Conservation (phyloP, 495 filamentous ascomycete genomes). For the Recurvomyces mirabilis region DNA sequence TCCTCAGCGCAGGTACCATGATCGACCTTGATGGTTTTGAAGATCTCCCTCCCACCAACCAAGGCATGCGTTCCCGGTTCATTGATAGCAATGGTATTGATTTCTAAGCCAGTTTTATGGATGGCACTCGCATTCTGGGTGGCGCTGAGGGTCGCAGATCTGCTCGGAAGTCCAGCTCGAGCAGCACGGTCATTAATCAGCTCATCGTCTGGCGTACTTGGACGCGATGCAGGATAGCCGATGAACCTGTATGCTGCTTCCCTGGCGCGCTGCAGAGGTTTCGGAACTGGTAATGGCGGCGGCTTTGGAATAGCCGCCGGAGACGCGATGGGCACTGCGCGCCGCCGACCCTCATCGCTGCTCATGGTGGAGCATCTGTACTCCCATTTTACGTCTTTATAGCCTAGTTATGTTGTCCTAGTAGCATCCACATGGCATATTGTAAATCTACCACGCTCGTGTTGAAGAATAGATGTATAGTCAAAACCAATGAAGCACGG, state of each 20-base stretch:
- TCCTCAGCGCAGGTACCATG: slow-evolving; percentile 62
- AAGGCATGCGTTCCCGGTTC: slow-evolving; percentile 64
- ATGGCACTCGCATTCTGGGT: slow-evolving; percentile 53
- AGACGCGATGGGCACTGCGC: neutral
- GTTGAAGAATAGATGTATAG: too few species aligned
- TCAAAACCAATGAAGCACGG: too few species aligned
- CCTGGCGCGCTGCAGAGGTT: slow-evolving; percentile 9
- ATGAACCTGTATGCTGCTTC: slow-evolving; percentile 18
- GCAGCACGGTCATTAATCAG: neutral
- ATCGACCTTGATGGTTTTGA: slow-evolving; percentile 70
- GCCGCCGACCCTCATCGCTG: neutral
- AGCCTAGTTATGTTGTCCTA: too few species aligned
- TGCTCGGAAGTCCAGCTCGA: neutral
- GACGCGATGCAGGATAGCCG: slow-evolving; percentile 11
- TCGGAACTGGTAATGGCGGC: slow-evolving; percentile 9
- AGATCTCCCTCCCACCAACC: slow-evolving; percentile 68
- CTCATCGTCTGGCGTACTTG: slow-evolving; percentile 1
- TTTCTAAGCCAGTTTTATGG: slow-evolving; percentile 60
- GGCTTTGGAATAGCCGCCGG: slow-evolving; percentile 5
- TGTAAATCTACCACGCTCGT: too few species aligned
- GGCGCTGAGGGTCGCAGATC: slow-evolving; percentile 22
- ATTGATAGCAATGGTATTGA: slow-evolving; percentile 67
- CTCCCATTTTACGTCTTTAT: too few species aligned
- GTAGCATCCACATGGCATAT: too few species aligned
- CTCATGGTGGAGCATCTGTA: slow-evolving; percentile 4